A percentile compares a stretch with the other conserved stretches of the same genome.
These are phyloP conservation scores for Circinella minor DNA, from an alignment of 371 early-diverging fungal species.

Conservation along the genomic window DNA sequence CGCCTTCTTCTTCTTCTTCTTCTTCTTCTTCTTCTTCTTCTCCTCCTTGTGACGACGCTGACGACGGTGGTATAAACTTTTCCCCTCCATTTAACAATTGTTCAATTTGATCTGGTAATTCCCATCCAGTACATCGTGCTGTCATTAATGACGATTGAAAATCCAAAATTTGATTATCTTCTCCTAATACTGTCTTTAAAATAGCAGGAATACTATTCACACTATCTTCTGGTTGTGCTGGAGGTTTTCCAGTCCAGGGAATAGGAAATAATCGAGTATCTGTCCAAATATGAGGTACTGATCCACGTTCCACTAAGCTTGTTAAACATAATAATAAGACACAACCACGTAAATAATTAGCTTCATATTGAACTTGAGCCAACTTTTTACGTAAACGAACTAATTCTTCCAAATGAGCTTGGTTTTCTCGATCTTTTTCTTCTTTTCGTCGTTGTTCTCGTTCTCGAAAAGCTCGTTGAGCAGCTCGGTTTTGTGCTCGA, in stretches of 20 bases:
- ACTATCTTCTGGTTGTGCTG: not conserved
- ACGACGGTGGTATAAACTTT: not conserved
- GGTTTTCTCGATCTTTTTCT: conserved; percentile 32
- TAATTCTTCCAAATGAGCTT: conserved; percentile 29
- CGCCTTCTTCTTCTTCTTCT: not conserved
- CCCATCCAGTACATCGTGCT: conserved; percentile 19
- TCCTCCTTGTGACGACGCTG: no score
- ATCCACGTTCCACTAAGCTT: conserved; percentile 32
- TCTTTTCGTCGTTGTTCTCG: conserved; percentile 33
- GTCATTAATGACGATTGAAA: conserved; percentile 16
- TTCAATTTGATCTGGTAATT: conserved; percentile 9
- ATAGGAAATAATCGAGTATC: conserved; percentile 31
- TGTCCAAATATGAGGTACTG: conserved; percentile 40
- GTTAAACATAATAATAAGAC: conserved; percentile 33
- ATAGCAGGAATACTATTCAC: conserved; percentile 22
- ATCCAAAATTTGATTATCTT: conserved; percentile 12
- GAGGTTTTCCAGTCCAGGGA: conserved; percentile 5
- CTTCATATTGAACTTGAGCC: conserved; percentile 36
- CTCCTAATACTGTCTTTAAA: conserved; percentile 14
- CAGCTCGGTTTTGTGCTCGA: conserved; percentile 54
- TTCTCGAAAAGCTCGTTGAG: conserved; percentile 45
- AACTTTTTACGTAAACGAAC: conserved; percentile 23
- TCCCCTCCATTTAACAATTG: conserved; percentile 10
- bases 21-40: not conserved
- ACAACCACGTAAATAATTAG: conserved; percentile 42